These are phyloP conservation scores for Cladosporium sp. DNA, from an alignment of 2,329 filamentous ascomycete genomes.

Conservation along the genomic window DNA sequence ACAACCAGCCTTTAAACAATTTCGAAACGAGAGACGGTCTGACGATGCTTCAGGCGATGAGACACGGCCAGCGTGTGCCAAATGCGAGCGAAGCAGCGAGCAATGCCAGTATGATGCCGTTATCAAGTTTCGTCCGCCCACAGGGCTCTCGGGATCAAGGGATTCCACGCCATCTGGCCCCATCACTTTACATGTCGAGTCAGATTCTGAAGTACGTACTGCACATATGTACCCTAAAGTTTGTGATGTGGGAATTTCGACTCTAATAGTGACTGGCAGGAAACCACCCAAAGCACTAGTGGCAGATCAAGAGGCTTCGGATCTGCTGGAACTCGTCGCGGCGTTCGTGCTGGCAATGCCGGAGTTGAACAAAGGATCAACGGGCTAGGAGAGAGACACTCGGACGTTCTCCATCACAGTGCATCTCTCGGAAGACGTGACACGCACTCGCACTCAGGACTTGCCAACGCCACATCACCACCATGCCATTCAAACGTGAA, in stretches of 20 bases:
- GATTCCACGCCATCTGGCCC: not conserved
- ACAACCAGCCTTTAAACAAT: too few relatives aligned
- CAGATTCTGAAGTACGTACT: not conserved
- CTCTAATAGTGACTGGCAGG: not conserved
- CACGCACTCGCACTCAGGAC: too few relatives aligned
- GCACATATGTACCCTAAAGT: not conserved
- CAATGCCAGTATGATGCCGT: not conserved
- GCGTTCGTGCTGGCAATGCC: too few relatives aligned
- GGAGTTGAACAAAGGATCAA: too few relatives aligned
- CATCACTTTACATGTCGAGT: not conserved
- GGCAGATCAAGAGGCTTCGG: too few relatives aligned
- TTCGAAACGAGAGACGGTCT: not conserved
- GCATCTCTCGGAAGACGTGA: too few relatives aligned
- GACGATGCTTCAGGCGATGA: not conserved
- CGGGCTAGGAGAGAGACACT: too few relatives aligned
- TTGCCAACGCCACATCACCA: too few relatives aligned
- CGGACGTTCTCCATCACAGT: too few relatives aligned
- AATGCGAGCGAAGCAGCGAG: not conserved
- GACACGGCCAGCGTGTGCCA: not conserved
- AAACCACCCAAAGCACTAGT: not conserved
- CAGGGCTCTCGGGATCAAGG: not conserved
- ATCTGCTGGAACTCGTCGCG: too few relatives aligned
- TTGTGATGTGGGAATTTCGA: not conserved
- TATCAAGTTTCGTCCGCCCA: slow-evolving; percentile 9
- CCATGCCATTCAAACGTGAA: too few relatives aligned